Base-by-base conservation (phyloP, 768 basidiomycete genomes). In the Leccinum barrowsii region DNA sequence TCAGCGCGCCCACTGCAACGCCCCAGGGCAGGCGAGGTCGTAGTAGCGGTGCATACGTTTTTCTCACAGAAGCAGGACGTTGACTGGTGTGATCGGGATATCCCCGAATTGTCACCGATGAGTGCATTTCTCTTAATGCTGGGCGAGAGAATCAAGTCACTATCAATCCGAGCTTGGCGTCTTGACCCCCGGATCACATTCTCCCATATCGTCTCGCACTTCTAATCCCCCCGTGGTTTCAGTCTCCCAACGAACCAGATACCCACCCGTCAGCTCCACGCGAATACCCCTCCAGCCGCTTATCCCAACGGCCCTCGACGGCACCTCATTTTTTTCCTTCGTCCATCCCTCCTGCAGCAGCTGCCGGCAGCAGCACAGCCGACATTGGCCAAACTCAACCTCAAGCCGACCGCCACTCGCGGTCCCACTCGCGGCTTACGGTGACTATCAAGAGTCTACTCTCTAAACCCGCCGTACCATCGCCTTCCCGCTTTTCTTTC, bases 391-490 rank as follows among this genome's bases (percentile, higher is more conserved):
- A 44, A 21, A 5, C 5, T 12, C 42, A 44, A 44, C 0, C 19
- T 15, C 35, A 50, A 28, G 4, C 17, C 10, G 66, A 67, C 37
- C 47, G 57, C 17, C 65, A 61, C 10, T 48, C 53, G 1, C 60
- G 57, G 13, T 54, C 60, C 21, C 55, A 59, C 15, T 67, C 70
- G 10, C 60, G 67, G 10, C 32, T 73, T 8, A 50, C 70, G 2
- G 32, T 62, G n/a, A 66, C 60, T 35, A 72, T 78, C 48, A 77
- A 76, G 66, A 72, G 68, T 10, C 66, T 78, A 1, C 65, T 78
- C 11, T 66, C 70, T 1, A 77, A 71, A 53, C 74, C 76, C 5
- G 61, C 68, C 1, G 51, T 65, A 1, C 60, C 62, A 0, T 70
- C 68, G 0, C 61, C 67, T 21, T 61, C 70, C 1, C 65, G 68